Percentiles rank a stretch among this genome's conserved stretches.
Evolutionary conservation across 192 early-diverging fungal genomes (phyloP).

Genomic region (Linnemannia exigua): DNA sequence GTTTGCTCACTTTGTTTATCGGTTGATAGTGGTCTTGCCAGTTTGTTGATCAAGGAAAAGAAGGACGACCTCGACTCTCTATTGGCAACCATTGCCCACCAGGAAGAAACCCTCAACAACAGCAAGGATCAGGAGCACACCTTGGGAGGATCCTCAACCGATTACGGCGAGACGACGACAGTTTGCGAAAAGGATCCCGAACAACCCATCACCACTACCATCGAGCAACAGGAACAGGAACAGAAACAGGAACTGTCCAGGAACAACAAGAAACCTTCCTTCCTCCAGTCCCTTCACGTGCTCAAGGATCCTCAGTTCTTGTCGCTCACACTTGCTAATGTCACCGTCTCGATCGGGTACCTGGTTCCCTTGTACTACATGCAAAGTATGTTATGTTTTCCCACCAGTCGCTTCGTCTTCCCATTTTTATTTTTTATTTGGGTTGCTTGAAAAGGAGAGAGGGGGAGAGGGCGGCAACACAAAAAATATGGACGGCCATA

Average conservation of each 20-base stretch:
- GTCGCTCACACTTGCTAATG: constrained; percentile 38
- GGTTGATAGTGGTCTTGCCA: constrained; percentile 17
- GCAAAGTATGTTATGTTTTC: constrained; percentile 36
- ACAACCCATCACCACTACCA: neutral
- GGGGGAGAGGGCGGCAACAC: neutral
- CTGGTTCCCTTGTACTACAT: constrained; percentile 46
- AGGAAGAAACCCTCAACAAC: neutral
- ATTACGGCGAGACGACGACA: neutral
- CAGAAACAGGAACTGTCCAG: neutral
- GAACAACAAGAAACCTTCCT: neutral
- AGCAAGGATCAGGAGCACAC: neutral
- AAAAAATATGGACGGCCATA: neutral
- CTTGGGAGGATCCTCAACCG: neutral
- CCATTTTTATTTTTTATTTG: neutral
- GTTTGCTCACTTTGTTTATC: neutral
- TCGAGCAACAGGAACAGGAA: neutral
- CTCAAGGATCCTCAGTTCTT: constrained; percentile 46
- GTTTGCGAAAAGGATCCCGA: neutral
- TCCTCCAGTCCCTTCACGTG: constrained; percentile 38
- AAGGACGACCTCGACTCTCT: neutral
- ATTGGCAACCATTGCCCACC: neutral
- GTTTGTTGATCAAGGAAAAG: constrained; percentile 32
- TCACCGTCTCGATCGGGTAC: constrained; percentile 40
- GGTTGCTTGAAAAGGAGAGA: neutral
- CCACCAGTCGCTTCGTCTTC: neutral